These are phyloP conservation scores for Hyparrhenia diplandra DNA, from an alignment of 176 grass and related monocot species.

Conservation along the genomic window DNA sequence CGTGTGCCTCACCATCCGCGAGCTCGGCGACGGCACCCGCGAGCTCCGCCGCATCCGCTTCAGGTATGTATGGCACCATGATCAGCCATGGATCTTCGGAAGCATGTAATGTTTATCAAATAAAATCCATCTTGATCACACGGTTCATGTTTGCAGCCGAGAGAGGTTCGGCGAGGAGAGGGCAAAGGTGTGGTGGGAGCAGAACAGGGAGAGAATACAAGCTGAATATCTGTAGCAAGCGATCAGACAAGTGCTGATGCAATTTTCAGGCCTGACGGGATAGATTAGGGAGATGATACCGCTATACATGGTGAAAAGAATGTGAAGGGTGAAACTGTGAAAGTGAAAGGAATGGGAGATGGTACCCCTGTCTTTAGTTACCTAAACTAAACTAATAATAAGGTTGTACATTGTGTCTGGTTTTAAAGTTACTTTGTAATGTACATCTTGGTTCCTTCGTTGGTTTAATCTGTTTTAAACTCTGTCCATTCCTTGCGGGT, in stretches of 20 bases:
- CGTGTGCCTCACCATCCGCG: conserved; percentile 94
- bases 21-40: conserved; percentile 80
- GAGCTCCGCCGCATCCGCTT: conserved; percentile 91
- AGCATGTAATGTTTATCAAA: neutral
- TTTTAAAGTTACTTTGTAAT: neutral
- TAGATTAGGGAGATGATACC: conserved; percentile 25
- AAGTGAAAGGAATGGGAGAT: neutral
- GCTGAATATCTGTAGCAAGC: conserved; percentile 59
- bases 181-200: conserved; percentile 97
- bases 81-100: neutral
- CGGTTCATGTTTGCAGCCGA: conserved; percentile 40
- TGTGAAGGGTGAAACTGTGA: conserved; percentile 10
- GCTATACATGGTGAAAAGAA: conserved; percentile 13
- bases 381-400: neutral
- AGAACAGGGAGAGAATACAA: conserved; percentile 86
- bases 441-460: neutral
- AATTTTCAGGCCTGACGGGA: conserved; percentile 8
- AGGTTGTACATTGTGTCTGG: conserved; percentile 2
- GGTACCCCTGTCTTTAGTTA: neutral
- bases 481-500: neutral
- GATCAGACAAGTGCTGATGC: neutral
- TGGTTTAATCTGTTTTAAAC: neutral
- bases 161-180: conserved; percentile 88
- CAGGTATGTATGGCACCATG: conserved; percentile 82
- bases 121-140: neutral